Evolutionary conservation across 106 monocot species (phyloP).

Genomic region (Chionographis japonica): DNA sequence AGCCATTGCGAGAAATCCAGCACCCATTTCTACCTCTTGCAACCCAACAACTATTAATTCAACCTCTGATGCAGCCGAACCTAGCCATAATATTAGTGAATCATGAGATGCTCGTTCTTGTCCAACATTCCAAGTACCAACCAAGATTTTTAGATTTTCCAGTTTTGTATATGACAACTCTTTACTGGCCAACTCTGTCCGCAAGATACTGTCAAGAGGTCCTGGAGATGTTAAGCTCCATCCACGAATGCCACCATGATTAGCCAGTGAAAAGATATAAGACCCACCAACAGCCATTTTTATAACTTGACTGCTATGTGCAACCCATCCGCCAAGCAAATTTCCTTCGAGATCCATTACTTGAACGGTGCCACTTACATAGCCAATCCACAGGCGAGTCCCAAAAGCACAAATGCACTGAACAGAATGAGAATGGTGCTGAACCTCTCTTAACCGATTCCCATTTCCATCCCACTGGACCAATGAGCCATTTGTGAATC

Average conservation of each 20-base stretch:
- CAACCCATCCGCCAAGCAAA: constrained; percentile 71
- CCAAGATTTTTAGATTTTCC: constrained; percentile 74
- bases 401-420: constrained; percentile 74
- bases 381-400: constrained; percentile 77
- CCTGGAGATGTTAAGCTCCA: constrained; percentile 78
- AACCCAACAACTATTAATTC: constrained; percentile 85
- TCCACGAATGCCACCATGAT: constrained; percentile 93
- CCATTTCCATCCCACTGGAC: constrained; percentile 97
- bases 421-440: constrained; percentile 60
- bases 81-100: constrained; percentile 88
- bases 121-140: constrained; percentile 96
- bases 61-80: constrained; percentile 61
- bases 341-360: constrained; percentile 84
- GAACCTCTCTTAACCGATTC: constrained; percentile 67
- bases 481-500: constrained; percentile 77
- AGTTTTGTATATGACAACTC: constrained; percentile 49
- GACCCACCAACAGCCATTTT: constrained; percentile 65
- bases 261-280: constrained; percentile 79
- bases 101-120: constrained; percentile 85
- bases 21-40: constrained; percentile 99
- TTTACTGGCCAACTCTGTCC: constrained; percentile 51
- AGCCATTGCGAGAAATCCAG: constrained; percentile 93
- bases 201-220: constrained; percentile 63
- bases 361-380: constrained; percentile 63
- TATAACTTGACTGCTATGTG: constrained; percentile 81